Conservation (phyloP, 495 filamentous ascomycete species). For the Staphylotrichum tortipilum region DNA sequence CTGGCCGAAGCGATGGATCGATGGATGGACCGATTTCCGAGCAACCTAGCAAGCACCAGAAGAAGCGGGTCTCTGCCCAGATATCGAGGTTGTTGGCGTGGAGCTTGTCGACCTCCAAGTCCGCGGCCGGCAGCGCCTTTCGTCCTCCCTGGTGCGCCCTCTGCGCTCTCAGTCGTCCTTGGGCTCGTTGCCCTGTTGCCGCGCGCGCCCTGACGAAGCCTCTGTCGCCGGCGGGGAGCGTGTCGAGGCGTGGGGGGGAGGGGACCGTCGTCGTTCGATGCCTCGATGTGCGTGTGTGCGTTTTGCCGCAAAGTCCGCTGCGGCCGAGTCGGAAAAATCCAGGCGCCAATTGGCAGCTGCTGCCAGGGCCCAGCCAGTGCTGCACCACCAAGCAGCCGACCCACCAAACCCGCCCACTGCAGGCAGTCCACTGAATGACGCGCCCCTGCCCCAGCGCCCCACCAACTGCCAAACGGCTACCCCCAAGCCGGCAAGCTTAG, state of each 20-base stretch:
- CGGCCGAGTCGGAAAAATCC: conserved; percentile 7
- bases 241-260: not conserved
- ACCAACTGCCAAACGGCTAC: not conserved
- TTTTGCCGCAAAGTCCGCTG: not conserved
- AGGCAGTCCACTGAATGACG: not conserved
- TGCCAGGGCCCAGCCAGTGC: too few relatives aligned
- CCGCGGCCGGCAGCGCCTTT: not conserved
- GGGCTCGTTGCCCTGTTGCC: conserved; percentile 4
- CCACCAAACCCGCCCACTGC: too few relatives aligned
- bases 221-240: not conserved
- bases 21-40: too few relatives aligned
- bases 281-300: not conserved
- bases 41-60: too few relatives aligned
- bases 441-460: not conserved
- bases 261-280: too few relatives aligned
- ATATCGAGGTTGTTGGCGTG: too few relatives aligned
- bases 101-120: not conserved
- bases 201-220: conserved; percentile 3
- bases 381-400: too few relatives aligned
- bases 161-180: not conserved
- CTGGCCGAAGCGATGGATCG: too few relatives aligned
- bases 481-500: not conserved
- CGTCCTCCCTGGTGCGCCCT: not conserved
- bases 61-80: too few relatives aligned
- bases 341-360: too few relatives aligned